Conservation (phyloP, 2,329 filamentous ascomycete genomes). For the Tolypocladium sp. region DNA sequence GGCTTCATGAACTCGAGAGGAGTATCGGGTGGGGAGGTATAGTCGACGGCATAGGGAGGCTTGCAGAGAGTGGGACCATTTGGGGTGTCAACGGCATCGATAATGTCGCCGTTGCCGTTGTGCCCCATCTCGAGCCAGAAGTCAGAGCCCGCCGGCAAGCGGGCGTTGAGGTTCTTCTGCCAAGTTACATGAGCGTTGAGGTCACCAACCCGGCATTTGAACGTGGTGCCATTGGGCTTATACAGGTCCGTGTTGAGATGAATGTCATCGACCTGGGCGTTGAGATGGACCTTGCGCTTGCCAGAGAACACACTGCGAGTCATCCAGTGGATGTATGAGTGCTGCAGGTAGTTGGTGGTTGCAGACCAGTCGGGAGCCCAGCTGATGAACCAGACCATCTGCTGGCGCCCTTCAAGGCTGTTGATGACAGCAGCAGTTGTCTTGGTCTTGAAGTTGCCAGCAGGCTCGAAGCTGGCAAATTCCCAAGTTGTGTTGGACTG, state of each 20-base stretch:
- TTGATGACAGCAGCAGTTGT: slow-evolving; percentile 52
- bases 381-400: slow-evolving; percentile 52
- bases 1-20: slow-evolving; percentile 35
- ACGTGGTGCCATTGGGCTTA: slow-evolving; percentile 34
- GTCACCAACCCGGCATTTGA: slow-evolving; percentile 38
- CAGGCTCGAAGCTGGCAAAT: slow-evolving; percentile 43
- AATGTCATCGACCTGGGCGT: slow-evolving; percentile 54
- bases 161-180: slow-evolving; percentile 29
- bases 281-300: slow-evolving; percentile 44
- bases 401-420: slow-evolving; percentile 44
- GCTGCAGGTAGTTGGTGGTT: slow-evolving; percentile 49
- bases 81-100: slow-evolving; percentile 37
- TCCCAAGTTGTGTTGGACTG: slow-evolving; percentile 43
- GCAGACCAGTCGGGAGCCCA: slow-evolving; percentile 34
- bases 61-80: slow-evolving; percentile 34
- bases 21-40: slow-evolving; percentile 33
- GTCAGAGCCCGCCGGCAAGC: slow-evolving; percentile 39
- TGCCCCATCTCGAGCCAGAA: slow-evolving; percentile 46
- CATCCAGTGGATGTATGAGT: slow-evolving; percentile 54
- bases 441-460: slow-evolving; percentile 24
- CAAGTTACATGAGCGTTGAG: slow-evolving; percentile 35
- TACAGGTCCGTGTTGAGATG: slow-evolving; percentile 44
- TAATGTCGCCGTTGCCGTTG: slow-evolving; percentile 38
- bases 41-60: slow-evolving; percentile 30
- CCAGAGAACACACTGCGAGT: slow-evolving; percentile 49